These are phyloP conservation scores for Thermoascus crustaceus DNA, from an alignment of 2,329 filamentous ascomycete genomes.

Conservation along the genomic window DNA sequence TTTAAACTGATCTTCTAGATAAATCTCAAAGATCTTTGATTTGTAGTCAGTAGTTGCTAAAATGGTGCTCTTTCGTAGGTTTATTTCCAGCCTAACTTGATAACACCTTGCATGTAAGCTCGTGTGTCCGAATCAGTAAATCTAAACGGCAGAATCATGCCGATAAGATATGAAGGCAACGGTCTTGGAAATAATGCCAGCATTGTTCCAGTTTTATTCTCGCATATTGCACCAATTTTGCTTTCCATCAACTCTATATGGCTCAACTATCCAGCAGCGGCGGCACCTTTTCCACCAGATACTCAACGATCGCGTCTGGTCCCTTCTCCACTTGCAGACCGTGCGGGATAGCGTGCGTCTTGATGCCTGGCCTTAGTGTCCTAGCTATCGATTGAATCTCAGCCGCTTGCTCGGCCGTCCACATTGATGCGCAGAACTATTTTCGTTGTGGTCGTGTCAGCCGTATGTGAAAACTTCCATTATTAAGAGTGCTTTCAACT, in stretches of 20 bases:
- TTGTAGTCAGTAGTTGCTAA: no score
- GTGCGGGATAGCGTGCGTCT: conserved; percentile 35
- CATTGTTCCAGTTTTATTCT: neutral
- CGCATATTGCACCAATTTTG: neutral
- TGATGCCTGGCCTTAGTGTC: conserved; percentile 31
- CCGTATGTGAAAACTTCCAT: neutral
- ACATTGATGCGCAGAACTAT: conserved; percentile 57
- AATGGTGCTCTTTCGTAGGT: no score
- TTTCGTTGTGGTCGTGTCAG: neutral
- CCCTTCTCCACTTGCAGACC: conserved; percentile 36
- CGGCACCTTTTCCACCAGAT: conserved; percentile 34
- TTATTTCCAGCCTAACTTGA: no score
- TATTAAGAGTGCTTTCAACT: conserved; percentile 11
- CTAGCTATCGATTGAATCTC: conserved; percentile 31
- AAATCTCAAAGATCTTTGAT: no score
- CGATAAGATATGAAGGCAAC: no score
- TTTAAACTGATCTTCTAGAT: no score
- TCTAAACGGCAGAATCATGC: no score
- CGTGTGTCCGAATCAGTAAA: no score
- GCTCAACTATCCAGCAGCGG: conserved; percentile 26
- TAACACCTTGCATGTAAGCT: no score
- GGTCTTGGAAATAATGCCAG: no score
- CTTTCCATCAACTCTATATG: conserved; percentile 9
- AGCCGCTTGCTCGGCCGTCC: conserved; percentile 37
- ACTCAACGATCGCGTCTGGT: conserved; percentile 36